Base-by-base conservation (phyloP, 768 basidiomycete species). In the Tylopilus rubrobrunneus region DNA sequence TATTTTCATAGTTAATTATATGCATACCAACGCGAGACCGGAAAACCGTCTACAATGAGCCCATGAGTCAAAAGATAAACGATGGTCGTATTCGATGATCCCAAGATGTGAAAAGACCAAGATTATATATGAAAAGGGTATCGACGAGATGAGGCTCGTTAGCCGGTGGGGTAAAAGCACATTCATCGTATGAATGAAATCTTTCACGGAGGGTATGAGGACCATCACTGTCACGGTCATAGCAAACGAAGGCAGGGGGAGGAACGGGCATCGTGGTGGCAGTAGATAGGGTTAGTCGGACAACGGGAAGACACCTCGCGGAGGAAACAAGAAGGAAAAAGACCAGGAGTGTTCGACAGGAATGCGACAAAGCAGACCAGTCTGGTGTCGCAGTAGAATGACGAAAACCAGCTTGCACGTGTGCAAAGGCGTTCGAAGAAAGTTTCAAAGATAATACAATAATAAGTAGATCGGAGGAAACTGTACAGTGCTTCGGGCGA, bases 131-230 rank as follows among this genome's bases (percentile, higher is more conserved):
- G 31, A 49, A 55, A 59, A 55, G 57, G 68, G 68, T 69, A 69
- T 69, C 56, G 53, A 69, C 68, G 68, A 69, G 68, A 57, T 58
- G 68, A 70, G 70, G 70, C 68, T 71, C 68, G 68, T 69, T 71
- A 48, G 44, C 64, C 66, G 57, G 68, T 59, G 51, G 40, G 14
- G 63, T 62, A 51, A 64, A 67, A 69, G 59, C 51, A 53, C 55
- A 56, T 58, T 52, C 66, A 55, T 52, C 25, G 31, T 31, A 49
- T 52, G 52, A 51, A 51, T 51, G 60, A 25, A 1, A 41, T 50
- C 60, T 56, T 70, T 64, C 52, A 62, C 54, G 21, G 41, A 53
- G 36, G 9, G 45, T 19, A 40, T 50, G 29, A 31, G 42, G 44
- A 37, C 39, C 53, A 45, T 52, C 55, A n/a, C 40, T 17, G 48